Base-by-base conservation (phyloP, 306 rosid species). In the Pueraria montana region DNA sequence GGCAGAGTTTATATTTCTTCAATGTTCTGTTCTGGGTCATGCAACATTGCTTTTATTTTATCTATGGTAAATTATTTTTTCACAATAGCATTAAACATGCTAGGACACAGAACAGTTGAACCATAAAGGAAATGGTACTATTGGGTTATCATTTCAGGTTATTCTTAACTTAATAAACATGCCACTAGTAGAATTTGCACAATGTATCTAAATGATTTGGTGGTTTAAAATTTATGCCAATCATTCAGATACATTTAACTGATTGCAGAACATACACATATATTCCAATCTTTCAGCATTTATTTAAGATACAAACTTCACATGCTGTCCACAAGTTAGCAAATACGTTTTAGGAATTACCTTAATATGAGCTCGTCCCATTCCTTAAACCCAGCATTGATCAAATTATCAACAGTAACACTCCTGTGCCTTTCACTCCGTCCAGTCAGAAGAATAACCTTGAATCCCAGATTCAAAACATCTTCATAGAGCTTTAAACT, bases 371-470 rank as follows among this genome's bases (percentile, higher is more conserved):
- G 97, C 77, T 89, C 84, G 77, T 96, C 86, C 97, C 99, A 96
- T 53, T 86, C 91, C 61, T 65, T 81, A 77, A 91, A 88, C 11
- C 99, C 99, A 12, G 90, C 94, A 66, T 85, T 82, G 81, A 72
- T 89, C 87, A 96, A 86, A 89, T 96, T 96, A 77, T 91, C 91
- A 30, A 86, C 75, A 5, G 98, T 96, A 74, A 69, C 74, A 81
- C 59, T 62, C 84, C 97, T 83, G 32, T 89, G 97, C 27, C 77
- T 78, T 80, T 96, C 99, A 6, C 83, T 80, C 70, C 98, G 85
- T 26, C 99, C 99, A n/a, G 98, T 96, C 82, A 96, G 84, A 82
- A 96, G 89, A 87, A 96, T 80, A 53, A 96, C 87, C 91, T 92
- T 93, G 81, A 87, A 90, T 17, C 99, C 99, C 88, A 89, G 17